Base-by-base conservation (phyloP, 345 rosid species). In the Citrus maxima region DNA sequence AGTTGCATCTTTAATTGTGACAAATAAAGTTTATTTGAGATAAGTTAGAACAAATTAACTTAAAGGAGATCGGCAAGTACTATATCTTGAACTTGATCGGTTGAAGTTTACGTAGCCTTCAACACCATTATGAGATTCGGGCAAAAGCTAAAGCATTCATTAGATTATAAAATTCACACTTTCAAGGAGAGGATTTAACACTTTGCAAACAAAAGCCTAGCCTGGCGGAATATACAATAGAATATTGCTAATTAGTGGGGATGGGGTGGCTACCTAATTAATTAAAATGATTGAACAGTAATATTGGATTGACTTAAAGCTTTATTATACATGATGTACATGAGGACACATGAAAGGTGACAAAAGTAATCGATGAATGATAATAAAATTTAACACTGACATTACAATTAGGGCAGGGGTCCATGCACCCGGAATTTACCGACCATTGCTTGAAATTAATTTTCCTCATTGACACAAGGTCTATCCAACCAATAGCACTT, bases 201-300 rank as follows among this genome's bases (percentile, higher is more conserved):
- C 24, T 72, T 72, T 72, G 75, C 56, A 42, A 24, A 55, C 30
- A 72, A 72, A 72, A 72, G 75, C 64, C 75, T 72, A 72, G 75
- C 75, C 32, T 72, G 27, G 63, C 35, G 75, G 75, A 72, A 72
- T 16, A 56, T 16, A 54, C 58, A 54, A 54, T 54, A 16, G 6
- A 54, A 54, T 54, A 54, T 54, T 54, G 22, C 19, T 54, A 54
- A 54, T 54, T 30, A 72, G 75, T 72, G 63, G 75, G 54, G 75
- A 71, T 46, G 56, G n/a, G 49, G 35, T 24, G 42, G 27, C 21
- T 54, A 54, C 75, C 64, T 72, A 55, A 55, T 27, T 55, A 25
- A 72, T 72, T 12, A 46, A 46, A 12, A 46, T 46, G 5, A 12
- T 13, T 54, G 27, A 56, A 72, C 32, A 72, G 42, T 55, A 22